Evolutionary conservation across 2,329 filamentous ascomycete genomes (phyloP).

Genomic region (Botrytis deweyae): DNA sequence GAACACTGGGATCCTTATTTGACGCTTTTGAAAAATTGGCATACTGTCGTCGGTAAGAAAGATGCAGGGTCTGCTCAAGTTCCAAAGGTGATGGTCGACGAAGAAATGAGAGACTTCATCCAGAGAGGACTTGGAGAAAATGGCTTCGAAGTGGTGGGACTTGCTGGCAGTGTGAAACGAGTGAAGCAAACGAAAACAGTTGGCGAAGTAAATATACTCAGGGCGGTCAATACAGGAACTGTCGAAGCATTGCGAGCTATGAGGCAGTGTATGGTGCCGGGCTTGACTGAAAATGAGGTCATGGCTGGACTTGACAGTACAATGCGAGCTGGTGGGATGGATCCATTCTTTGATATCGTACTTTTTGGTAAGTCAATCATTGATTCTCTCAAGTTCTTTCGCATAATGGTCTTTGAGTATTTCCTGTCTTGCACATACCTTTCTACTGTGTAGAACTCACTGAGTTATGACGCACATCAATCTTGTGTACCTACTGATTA

Average conservation of each 20-base stretch:
- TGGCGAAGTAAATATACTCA: constrained; percentile 56
- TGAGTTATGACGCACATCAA: neutral
- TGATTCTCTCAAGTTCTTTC: neutral
- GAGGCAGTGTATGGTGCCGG: constrained; percentile 53
- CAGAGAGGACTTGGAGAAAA: constrained; percentile 52
- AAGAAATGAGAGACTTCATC: constrained; percentile 65
- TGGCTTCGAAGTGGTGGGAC: constrained; percentile 57
- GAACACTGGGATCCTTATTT: constrained; percentile 64
- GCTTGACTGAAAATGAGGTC: constrained; percentile 58
- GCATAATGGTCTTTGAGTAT: neutral
- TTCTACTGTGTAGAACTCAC: no score
- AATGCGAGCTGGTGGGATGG: constrained; percentile 51
- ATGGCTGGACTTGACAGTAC: constrained; percentile 55
- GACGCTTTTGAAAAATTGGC: constrained; percentile 49
- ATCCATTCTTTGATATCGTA: constrained; percentile 63
- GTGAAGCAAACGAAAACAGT: constrained; percentile 58
- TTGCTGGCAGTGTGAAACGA: constrained; percentile 54
- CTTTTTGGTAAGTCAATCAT: constrained; percentile 48
- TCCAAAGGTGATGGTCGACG: constrained; percentile 59
- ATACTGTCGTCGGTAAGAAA: constrained; percentile 22
- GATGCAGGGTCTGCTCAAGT: constrained; percentile 23
- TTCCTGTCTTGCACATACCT: neutral
- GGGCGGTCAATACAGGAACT: constrained; percentile 63
- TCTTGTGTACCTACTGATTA: neutral
- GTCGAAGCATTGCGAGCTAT: constrained; percentile 60